Conservation (phyloP, 345 rosid species). For the Tarenaya hassleriana region DNA sequence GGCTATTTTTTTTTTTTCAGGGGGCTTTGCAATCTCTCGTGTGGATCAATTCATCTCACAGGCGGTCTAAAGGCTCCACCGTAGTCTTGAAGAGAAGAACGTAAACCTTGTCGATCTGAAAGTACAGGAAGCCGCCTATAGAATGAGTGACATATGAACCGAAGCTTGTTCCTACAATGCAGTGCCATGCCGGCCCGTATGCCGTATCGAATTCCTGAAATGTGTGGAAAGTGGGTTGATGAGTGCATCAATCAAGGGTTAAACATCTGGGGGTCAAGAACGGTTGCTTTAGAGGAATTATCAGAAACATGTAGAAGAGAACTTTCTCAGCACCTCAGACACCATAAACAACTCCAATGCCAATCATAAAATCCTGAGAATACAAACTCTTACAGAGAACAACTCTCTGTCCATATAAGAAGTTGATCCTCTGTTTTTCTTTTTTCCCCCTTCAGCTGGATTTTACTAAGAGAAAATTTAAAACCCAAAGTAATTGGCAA, state of each 20-base stretch:
- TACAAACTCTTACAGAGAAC: no score
- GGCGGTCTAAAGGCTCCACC: conserved; percentile 74
- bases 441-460: no score
- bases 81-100: conserved; percentile 92
- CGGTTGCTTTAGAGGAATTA: no score
- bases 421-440: no score
- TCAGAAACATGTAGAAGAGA: no score
- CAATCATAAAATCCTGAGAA: background rate
- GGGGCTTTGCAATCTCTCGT: no score
- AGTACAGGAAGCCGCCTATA: conserved; percentile 84
- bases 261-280: background rate
- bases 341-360: conserved; percentile 10
- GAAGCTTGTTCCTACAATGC: conserved; percentile 94
- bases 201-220: conserved; percentile 80
- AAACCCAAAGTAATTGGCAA: no score
- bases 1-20: no score
- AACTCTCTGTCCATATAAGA: no score
- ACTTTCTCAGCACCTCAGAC: conserved; percentile 7
- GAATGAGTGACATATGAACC: conserved; percentile 96
- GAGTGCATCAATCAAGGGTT: conserved; percentile 1
- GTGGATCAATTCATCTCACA: conserved; percentile 13
- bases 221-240: background rate
- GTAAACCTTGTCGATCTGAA: conserved; percentile 81
- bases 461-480: no score
- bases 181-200: conserved; percentile 97